Evolutionary conservation across 1,139 yeast species (phyloP).

Genomic region (Groenewaldozyma sp.): DNA sequence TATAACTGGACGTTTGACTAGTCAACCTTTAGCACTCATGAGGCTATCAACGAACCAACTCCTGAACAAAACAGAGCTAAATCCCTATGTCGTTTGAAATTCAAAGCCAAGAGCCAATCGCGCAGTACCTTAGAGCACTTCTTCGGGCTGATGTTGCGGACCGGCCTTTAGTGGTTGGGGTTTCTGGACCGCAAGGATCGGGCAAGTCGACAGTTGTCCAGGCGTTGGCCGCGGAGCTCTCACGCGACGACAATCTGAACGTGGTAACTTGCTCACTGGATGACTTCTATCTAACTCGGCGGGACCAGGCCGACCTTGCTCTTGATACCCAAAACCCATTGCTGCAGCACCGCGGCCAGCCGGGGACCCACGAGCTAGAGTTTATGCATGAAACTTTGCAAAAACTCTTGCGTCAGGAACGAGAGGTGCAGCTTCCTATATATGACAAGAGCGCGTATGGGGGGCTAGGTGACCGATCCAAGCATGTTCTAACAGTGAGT

Average conservation of each 20-base stretch:
- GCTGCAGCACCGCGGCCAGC: constrained; percentile 75
- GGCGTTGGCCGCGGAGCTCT: constrained; percentile 34
- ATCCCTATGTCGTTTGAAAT: no score
- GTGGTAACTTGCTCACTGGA: constrained; percentile 68
- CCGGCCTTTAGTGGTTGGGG: constrained; percentile 53
- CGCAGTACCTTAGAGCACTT: constrained; percentile 6
- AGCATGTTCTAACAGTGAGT: constrained; percentile 17
- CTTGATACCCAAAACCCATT: constrained; percentile 41
- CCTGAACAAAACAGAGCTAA: no score
- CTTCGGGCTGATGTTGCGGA: constrained; percentile 2
- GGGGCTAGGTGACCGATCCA: constrained; percentile 72
- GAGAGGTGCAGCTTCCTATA: constrained; percentile 42
- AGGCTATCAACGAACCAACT: no score
- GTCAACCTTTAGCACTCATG: no score
- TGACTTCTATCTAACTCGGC: constrained; percentile 68
- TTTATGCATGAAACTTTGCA: constrained; percentile 30
- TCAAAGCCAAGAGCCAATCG: constrained; percentile 8
- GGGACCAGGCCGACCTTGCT: constrained; percentile 45
- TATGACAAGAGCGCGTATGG: constrained; percentile 68
- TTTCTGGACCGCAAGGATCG: constrained; percentile 89
- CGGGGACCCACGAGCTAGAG: constrained; percentile 82
- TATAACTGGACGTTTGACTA: no score
- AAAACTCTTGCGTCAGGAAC: constrained; percentile 20
- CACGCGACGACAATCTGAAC: constrained; percentile 33
- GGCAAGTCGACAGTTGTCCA: constrained; percentile 71